A percentile compares a stretch with the other conserved stretches of the same genome.
These are phyloP conservation scores for Alternaria tenuissima DNA, from an alignment of 2,329 filamentous ascomycete species.

Conservation along the genomic window DNA sequence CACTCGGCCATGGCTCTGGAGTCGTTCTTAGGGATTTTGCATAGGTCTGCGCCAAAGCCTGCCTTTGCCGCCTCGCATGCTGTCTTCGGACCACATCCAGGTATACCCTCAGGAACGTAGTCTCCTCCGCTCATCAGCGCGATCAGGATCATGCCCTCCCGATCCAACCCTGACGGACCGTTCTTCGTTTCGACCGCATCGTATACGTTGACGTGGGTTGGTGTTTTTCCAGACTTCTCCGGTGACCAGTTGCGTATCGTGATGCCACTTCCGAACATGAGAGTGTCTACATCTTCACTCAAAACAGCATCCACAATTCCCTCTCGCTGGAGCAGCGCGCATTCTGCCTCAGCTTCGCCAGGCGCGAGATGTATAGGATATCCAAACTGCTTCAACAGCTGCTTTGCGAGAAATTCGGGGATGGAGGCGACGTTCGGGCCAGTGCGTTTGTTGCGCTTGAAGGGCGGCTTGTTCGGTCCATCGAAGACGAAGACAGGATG, in stretches of 20 bases:
- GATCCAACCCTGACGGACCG: constrained; percentile 70
- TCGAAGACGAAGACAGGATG: constrained; percentile 92
- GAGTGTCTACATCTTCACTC: constrained; percentile 94
- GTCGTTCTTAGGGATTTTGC: constrained; percentile 69
- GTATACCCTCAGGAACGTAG: constrained; percentile 87
- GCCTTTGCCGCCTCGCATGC: constrained; percentile 90
- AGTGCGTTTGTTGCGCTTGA: constrained; percentile 85
- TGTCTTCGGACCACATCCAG: constrained; percentile 84
- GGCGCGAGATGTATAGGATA: constrained; percentile 87
- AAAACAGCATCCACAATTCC: constrained; percentile 82
- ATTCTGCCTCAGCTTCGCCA: constrained; percentile 96
- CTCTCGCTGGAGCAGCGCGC: constrained; percentile 80
- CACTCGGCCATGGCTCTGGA: constrained; percentile 69
- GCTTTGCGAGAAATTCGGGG: constrained; percentile 79
- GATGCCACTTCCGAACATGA: constrained; percentile 91
- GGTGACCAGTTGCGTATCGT: constrained; percentile 85
- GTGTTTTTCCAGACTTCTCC: constrained; percentile 72
- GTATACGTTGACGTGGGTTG: constrained; percentile 88
- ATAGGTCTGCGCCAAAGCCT: constrained; percentile 82
- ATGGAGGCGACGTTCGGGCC: constrained; percentile 70
- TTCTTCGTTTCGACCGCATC: constrained; percentile 66
- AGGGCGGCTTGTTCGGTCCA: constrained; percentile 80
- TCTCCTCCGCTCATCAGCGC: constrained; percentile 96
- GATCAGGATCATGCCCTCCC: constrained; percentile 91
- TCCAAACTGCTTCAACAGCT: constrained; percentile 82